Base-by-base conservation (phyloP, 2,329 filamentous ascomycete genomes). In the Mariannaea sp. region DNA sequence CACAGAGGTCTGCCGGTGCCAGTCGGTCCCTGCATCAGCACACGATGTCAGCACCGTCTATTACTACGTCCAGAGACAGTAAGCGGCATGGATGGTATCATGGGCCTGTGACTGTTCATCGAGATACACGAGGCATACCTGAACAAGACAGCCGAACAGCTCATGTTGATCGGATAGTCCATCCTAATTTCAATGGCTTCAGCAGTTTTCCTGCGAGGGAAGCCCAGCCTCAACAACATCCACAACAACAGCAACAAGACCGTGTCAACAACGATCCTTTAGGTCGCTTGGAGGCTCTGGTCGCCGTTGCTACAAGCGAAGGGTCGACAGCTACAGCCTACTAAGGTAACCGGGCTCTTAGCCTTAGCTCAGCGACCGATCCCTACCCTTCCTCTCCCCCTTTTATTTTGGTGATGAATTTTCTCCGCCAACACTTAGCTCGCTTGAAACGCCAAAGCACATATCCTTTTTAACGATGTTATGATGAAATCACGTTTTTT, bases 11-110 rank as follows among this genome's bases (percentile, higher is more conserved):
- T 59, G 60, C 65, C 59, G 66, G 65, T 36, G 59, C 64, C 29
- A 58, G 65, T 7, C 68, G 69, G 36, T 63, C 68, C 35, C 68
- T 74, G 17, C 81, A 84, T 51, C 81, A 85, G 29, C 79, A 86
- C 52, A 84, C 82, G 13, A 78, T 83, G 73, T 86, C 83, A 4
- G 82, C 83, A 1, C 83, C 83, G 1, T 75, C 77, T 0, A 73
- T 80, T 27, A 74, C 79, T 8, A 84, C 81, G 0, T 77, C 82
- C 3, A 79, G 83, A 7, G 84, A 83, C 57, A 75, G 75, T 24
- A 89, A 88, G 66, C 81, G 88, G 3, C 85, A 87, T 54, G 88
- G 80, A 1, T 92, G 88, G 87, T 90, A 90, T 63, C 84, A 89
- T 33, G 79, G 79, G 1, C 78, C 79, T 0, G 66, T 72, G 10